A percentile compares a stretch with the other conserved stretches of the same genome.
These are phyloP conservation scores for Boletus fagicola DNA, from an alignment of 768 basidiomycete species.

Conservation along the genomic window DNA sequence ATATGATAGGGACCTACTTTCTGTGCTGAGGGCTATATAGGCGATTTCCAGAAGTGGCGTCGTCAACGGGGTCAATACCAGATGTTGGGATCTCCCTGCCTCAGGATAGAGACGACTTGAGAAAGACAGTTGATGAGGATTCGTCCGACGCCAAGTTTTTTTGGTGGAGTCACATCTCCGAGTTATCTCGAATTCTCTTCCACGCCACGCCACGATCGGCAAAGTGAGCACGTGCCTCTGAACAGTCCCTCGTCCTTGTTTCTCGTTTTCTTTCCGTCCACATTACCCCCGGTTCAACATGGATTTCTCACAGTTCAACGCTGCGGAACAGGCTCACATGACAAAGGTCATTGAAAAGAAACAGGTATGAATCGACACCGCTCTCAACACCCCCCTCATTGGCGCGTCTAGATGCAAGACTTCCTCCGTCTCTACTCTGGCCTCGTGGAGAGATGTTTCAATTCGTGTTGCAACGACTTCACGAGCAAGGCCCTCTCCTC, in stretches of 20 bases:
- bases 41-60: neutral
- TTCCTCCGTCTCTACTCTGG: constrained; percentile 93
- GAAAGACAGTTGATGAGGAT: neutral
- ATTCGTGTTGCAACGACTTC: constrained; percentile 92
- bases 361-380: constrained; percentile 56
- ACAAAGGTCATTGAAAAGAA: constrained; percentile 92
- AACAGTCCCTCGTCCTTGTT: neutral
- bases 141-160: neutral
- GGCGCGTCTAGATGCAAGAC: constrained; percentile 83
- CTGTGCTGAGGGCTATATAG: constrained; percentile 14
- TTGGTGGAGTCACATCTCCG: neutral
- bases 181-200: neutral
- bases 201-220: constrained; percentile 15
- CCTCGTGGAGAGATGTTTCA: constrained; percentile 96
- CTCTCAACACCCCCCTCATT: constrained; percentile 6
- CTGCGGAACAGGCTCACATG: constrained; percentile 96
- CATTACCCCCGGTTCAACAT: constrained; percentile 39
- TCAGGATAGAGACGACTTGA: neutral
- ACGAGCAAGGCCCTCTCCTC: constrained; percentile 90
- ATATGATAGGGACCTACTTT: constrained; percentile 20
- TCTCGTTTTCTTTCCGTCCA: neutral
- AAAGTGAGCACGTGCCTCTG: constrained; percentile 12
- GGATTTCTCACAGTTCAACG: constrained; percentile 90
- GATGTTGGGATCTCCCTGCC: neutral
- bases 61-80: constrained; percentile 13